These are phyloP conservation scores for Syncephalastrum contaminatum DNA, from an alignment of 371 early-diverging fungal genomes.

Conservation along the genomic window DNA sequence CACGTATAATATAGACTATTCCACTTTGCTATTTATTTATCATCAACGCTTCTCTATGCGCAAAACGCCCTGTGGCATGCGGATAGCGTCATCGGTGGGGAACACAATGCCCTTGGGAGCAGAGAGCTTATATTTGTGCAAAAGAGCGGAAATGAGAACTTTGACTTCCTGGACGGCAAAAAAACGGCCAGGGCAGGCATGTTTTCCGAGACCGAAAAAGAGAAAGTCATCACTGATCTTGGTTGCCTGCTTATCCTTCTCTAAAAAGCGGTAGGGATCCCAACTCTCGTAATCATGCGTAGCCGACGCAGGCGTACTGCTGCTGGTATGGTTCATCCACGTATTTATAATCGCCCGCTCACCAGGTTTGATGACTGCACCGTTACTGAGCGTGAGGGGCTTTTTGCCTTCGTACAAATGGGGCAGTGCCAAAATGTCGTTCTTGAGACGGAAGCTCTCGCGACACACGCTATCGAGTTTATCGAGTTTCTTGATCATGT, in stretches of 20 bases:
- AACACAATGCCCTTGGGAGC: constrained; percentile 6
- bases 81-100: constrained; percentile 3
- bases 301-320: background rate
- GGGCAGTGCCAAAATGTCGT: constrained; percentile 13
- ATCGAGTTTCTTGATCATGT: constrained; percentile 30
- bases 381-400: constrained; percentile 34
- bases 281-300: constrained; percentile 28
- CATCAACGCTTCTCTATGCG: no score
- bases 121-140: constrained; percentile 9
- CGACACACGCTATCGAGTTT: constrained; percentile 53
- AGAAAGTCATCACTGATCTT: constrained; percentile 39
- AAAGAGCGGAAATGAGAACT: constrained; percentile 10
- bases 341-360: constrained; percentile 17
- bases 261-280: constrained; percentile 47
- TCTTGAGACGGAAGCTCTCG: constrained; percentile 35
- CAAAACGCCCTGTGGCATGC: constrained; percentile 1
- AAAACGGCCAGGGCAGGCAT: constrained; percentile 30
- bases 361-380: constrained; percentile 42
- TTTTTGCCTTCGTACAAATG: constrained; percentile 31
- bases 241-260: constrained; percentile 30
- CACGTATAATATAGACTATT: no score
- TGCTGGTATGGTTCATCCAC: constrained; percentile 10
- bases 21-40: no score
- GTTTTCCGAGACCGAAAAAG: constrained; percentile 54
- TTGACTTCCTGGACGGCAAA: constrained; percentile 28